phyloP scores from a whole-genome alignment of 179 eudicot species.

The Pouteria campechiana region DNA sequence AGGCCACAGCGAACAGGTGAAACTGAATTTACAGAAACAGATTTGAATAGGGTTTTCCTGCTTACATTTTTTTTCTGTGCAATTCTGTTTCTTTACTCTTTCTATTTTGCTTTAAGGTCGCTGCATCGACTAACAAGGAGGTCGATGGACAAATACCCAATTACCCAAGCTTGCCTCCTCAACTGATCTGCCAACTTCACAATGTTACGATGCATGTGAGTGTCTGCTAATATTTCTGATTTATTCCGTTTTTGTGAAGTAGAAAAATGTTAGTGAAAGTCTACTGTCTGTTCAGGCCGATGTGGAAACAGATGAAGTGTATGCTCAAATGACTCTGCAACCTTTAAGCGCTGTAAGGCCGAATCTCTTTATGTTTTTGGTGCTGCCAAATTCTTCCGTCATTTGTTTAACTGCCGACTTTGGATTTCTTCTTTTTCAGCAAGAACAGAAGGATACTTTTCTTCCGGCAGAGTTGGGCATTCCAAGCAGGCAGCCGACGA shows the following conservation, averaged over 20 bases:
- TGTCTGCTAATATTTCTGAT: background rate
- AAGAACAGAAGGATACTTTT: constrained; percentile 21
- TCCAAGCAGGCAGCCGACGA: constrained; percentile 25
- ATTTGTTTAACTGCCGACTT: too few relatives aligned
- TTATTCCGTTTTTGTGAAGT: background rate
- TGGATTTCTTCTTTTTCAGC: too few relatives aligned
- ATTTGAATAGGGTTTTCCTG: too few relatives aligned
- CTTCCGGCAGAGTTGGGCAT: constrained; percentile 21
- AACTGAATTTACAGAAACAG: too few relatives aligned
- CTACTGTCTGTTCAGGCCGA: constrained; percentile 2
- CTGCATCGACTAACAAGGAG: constrained; percentile 37
- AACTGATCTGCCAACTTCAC: constrained; percentile 39
- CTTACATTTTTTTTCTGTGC: background rate
- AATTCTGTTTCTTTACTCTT: background rate
- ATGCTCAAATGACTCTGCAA: constrained; percentile 25
- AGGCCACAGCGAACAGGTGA: constrained; percentile 38
- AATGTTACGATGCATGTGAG: constrained; percentile 43
- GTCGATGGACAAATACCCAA: constrained; percentile 32
- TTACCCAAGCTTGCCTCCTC: constrained; percentile 35
- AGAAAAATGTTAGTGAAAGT: background rate
- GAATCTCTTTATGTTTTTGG: too few relatives aligned
- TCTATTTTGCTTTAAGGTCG: too few relatives aligned
- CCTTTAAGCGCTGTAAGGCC: constrained; percentile 22
- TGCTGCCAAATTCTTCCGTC: too few relatives aligned
- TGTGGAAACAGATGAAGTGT: constrained; percentile 26